phyloP scores from a whole-genome alignment of 2,329 filamentous ascomycete species.

The Botrytis sinoallii region DNA sequence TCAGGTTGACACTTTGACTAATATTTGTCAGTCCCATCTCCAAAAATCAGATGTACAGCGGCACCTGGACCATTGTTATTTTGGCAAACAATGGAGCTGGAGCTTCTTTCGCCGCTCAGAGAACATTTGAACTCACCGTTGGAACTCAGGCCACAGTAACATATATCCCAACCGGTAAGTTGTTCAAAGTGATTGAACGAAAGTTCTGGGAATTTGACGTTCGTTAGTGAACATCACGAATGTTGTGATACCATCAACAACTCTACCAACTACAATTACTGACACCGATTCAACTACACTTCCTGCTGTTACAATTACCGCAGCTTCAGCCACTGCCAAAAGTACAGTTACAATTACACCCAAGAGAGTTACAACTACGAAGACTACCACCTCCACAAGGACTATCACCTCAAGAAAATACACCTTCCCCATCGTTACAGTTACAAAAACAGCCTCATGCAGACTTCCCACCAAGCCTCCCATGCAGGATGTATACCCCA shows the following conservation, averaged over 20 bases:
- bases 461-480: background rate
- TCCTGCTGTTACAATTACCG: background rate
- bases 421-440: slow-evolving; percentile 4
- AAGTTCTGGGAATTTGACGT: background rate
- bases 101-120: slow-evolving; percentile 16
- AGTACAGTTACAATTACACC: slow-evolving; percentile 14
- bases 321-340: slow-evolving; percentile 2
- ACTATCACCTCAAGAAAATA: slow-evolving; percentile 11
- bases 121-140: slow-evolving; percentile 12
- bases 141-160: slow-evolving; percentile 12
- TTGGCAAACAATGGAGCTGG: slow-evolving; percentile 15
- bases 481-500: slow-evolving; percentile 5
- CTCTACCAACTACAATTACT: background rate
- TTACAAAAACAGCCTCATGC: slow-evolving; percentile 13
- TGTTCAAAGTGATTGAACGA: background rate
- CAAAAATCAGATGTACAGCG: slow-evolving; percentile 16
- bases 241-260: slow-evolving; percentile 9
- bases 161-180: slow-evolving; percentile 14
- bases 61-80: slow-evolving; percentile 15
- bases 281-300: background rate
- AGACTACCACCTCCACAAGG: slow-evolving; percentile 1
- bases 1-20: background rate
- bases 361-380: background rate
- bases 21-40: background rate
- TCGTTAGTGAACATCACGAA: slow-evolving; percentile 16